Conservation (phyloP, 1,139 yeast species). For the Geotrichum phurueaensis region DNA sequence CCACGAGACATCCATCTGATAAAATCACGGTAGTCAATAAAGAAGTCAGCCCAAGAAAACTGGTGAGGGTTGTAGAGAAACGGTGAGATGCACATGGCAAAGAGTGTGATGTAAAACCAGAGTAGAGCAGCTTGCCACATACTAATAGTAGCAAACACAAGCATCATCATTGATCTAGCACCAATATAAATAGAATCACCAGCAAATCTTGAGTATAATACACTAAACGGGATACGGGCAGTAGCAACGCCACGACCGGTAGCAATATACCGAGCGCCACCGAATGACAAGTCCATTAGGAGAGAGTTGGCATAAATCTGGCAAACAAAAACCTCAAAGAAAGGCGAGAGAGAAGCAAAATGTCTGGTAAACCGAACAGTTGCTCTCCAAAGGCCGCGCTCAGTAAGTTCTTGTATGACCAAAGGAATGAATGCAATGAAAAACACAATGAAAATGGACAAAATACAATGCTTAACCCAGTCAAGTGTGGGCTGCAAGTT, state of each 20-base stretch:
- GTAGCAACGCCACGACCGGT: constrained; percentile 99
- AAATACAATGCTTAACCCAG: constrained; percentile 96
- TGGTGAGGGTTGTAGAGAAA: constrained; percentile 97
- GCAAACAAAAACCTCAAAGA: constrained; percentile 97
- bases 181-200: constrained; percentile 96
- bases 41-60: constrained; percentile 97
- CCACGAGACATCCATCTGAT: constrained; percentile 98
- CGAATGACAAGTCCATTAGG: constrained; percentile 86
- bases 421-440: constrained; percentile 94
- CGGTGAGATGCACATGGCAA: constrained; percentile 88
- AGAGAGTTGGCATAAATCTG: constrained; percentile 93
- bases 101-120: constrained; percentile 97
- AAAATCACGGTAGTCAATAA: constrained; percentile 96
- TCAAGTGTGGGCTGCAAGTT: constrained; percentile 83
- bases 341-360: constrained; percentile 81
- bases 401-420: constrained; percentile 93
- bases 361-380: constrained; percentile 87
- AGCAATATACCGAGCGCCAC: constrained; percentile 98
- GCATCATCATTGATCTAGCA: constrained; percentile 81
- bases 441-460: constrained; percentile 97
- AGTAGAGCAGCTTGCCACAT: constrained; percentile 96
- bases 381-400: constrained; percentile 96
- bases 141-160: constrained; percentile 84
- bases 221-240: constrained; percentile 94
- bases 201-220: constrained; percentile 92